Evolutionary conservation across 1,139 yeast genomes (phyloP).

Genomic region (Williopsis jadinii): DNA sequence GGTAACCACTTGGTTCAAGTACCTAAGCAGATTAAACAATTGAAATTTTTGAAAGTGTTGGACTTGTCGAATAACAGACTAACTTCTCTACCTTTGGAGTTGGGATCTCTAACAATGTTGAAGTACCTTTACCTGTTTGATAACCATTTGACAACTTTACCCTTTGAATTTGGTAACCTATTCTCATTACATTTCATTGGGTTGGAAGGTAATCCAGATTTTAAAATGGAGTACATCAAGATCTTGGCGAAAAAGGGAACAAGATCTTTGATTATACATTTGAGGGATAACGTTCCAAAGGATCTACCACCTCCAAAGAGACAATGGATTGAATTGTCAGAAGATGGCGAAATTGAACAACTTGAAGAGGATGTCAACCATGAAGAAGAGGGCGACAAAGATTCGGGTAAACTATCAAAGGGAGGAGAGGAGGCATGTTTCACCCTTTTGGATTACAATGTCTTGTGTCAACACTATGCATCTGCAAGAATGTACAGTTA

Average conservation of each 20-base stretch:
- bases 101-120: conserved; percentile 77
- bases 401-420: conserved; percentile 13
- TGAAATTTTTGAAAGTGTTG: conserved; percentile 71
- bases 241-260: conserved; percentile 80
- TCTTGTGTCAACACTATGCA: conserved; percentile 93
- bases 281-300: conserved; percentile 78
- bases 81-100: conserved; percentile 65
- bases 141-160: conserved; percentile 68
- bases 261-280: conserved; percentile 66
- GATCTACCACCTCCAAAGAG: conserved; percentile 63
- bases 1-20: conserved; percentile 70
- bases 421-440: conserved; percentile 28
- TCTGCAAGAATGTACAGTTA: conserved; percentile 87
- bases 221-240: conserved; percentile 58
- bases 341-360: conserved; percentile 65
- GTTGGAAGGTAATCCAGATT: conserved; percentile 79
- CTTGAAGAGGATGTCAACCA: conserved; percentile 26
- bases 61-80: conserved; percentile 80
- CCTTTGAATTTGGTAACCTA: conserved; percentile 79
- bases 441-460: conserved; percentile 81
- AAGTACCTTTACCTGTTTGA: conserved; percentile 84
- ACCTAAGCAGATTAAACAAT: conserved; percentile 64
- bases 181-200: conserved; percentile 85
- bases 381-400: conserved; percentile 26
- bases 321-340: conserved; percentile 73